Conservation (phyloP, 495 filamentous ascomycete species). For the Penicillium atrosanguineum region DNA sequence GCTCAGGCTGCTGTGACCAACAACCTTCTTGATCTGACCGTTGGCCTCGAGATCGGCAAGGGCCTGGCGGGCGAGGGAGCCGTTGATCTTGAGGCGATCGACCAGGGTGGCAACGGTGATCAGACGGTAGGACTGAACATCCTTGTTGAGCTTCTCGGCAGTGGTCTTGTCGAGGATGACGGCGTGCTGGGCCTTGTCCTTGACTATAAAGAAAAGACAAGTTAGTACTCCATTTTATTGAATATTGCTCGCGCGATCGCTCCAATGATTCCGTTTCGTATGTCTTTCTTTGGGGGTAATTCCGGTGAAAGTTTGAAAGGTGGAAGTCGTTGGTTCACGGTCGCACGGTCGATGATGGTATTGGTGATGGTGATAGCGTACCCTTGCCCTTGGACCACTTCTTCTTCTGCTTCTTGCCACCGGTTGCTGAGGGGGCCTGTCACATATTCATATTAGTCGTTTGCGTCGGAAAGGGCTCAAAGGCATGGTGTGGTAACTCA, state of each 20-base stretch:
- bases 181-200: conserved; percentile 99
- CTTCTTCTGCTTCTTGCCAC: conserved; percentile 99
- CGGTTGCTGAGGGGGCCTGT: conserved; percentile 74
- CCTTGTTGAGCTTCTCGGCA: conserved; percentile 78
- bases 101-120: conserved; percentile 98
- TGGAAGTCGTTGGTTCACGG: conserved; percentile 26
- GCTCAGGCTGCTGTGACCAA: conserved; percentile 92
- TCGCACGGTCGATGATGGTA: conserved; percentile 17
- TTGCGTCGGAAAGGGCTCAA: neutral
- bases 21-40: conserved; percentile 97
- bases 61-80: conserved; percentile 85
- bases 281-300: conserved; percentile 15
- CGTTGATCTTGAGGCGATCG: conserved; percentile 99
- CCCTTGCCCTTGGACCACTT: conserved; percentile 99
- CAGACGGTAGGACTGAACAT: conserved; percentile 99
- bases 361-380: conserved; percentile 44
- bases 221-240: conserved; percentile 24
- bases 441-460: conserved; percentile 21
- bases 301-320: conserved; percentile 20
- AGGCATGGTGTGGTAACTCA: conserved; percentile 26
- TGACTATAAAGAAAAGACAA: conserved; percentile 62
- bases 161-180: conserved; percentile 70
- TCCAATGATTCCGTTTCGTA: conserved; percentile 18
- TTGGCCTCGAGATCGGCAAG: conserved; percentile 95
- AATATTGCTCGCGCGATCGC: conserved; percentile 3